Base-by-base conservation (phyloP, 495 filamentous ascomycete species). In the Hypoxylon fragiforme region DNA sequence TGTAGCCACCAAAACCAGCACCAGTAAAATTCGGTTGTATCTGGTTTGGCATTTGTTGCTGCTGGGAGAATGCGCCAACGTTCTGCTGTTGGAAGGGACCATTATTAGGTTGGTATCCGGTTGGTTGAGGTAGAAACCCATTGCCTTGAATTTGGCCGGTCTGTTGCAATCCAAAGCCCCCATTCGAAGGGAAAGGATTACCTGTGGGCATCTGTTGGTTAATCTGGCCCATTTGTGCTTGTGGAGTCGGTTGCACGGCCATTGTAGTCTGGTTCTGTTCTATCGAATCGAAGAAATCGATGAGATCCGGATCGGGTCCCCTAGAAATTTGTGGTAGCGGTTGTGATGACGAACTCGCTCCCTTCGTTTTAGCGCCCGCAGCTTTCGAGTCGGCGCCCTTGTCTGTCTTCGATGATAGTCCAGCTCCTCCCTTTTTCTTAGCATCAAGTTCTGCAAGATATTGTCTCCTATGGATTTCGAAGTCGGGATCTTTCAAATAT, bases 201-300 rank as follows among this genome's bases (percentile, higher is more conserved):
- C 46, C 76, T 3, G 69, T 62, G 45, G 60, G 51, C 57, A 76
- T 68, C 6, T 66, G 51, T 43, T 72, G 72, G 20, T 57, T 65
- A 35, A 62, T 36, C 36, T 52, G 52, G n/a, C 50, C 37, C 15
- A 65, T 53, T 31, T 63, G 65, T 15, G 15, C 21, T 51, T 71
- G 69, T 9, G 62, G 38, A 41, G 59, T 69, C 12, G 56, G 63
- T 28, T 72, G 70, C 16, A 58, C 64, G 18, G 57, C 71, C 72
- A 85, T 85, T 70, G 88, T 83, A 50, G 91, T 90, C 69, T 92
- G 90, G 54, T 92, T 92, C 62, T 89, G 86, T 62, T 97, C 91
- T 64, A 99, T 97, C 1, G 92, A 92, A 53, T 94, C 94, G 66
- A 99, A 99, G 69, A 99, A 96, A 68, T 99, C 94, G 62, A 99